Evolutionary conservation across 176 grass and related monocot genomes (phyloP), one percentile per base, ranked within the genome.

Genomic region (Ensete glaucum): DNA sequence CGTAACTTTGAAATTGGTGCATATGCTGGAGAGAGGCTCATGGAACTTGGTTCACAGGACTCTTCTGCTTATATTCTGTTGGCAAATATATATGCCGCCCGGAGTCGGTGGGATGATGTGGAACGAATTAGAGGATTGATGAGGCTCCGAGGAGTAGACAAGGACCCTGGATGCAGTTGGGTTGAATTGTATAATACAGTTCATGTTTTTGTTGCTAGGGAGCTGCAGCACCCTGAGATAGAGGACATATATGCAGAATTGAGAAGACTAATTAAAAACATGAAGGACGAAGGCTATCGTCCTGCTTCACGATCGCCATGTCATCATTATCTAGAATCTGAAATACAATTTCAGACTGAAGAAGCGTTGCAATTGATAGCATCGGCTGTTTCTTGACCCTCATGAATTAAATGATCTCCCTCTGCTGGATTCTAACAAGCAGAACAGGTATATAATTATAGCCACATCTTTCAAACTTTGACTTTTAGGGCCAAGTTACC

Each of bases 101-200:
- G 85, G 65, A 80, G 75, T 78, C 85, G 81, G 73, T 90, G 87
- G 82, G 81, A 77, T 70, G 87, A 88, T 75, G 85, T 93, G 67
- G 87, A 93, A 56, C 66, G 85, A 57, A 87, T 93, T 74, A 90
- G 85, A 81, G 52, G 70, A 81, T 55, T 89, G 64, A 93, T 93
- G 91, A 93, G 67, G 80, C 15, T 66, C 8, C 60, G 85, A 69
- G 91, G 91, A 68, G 80, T 93, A 63, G 87, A 57, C 62, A 90
- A 94, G 76, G 87, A 90, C 66, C 87, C 75, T 73, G 91, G 85
- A 15, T 94, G 91, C 69, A 94, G 91, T 60, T 94, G 87, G 87
- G 75, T 94, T 72, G 87, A 90, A 67, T 69, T 94, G 62, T 78
- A 94, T 9, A 88, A 15, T 52, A 77, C 8, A 82, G 77, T 94